A percentile compares a stretch with the other conserved stretches of the same genome.
phyloP scores from a whole-genome alignment of 2,329 filamentous ascomycete genomes.

The Claviceps africana region DNA sequence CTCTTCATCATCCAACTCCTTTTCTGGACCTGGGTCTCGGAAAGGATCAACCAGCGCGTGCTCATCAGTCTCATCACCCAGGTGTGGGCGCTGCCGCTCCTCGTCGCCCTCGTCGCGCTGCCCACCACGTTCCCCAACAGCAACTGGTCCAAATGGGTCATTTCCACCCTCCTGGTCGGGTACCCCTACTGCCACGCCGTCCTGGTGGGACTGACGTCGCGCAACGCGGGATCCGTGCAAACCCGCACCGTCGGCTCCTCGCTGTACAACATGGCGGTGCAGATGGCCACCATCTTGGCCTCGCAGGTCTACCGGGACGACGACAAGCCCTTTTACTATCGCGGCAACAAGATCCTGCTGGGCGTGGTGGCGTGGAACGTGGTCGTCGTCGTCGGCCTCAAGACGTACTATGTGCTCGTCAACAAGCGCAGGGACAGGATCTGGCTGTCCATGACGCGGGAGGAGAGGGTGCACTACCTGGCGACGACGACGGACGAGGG shows the following conservation, averaged over 20 bases:
- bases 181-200: slow-evolving; percentile 22
- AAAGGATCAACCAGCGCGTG: slow-evolving; percentile 24
- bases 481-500: slow-evolving; percentile 28
- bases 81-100: slow-evolving; percentile 40
- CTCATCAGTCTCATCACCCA: slow-evolving; percentile 29
- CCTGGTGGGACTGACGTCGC: slow-evolving; percentile 40
- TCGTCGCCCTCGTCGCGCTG: slow-evolving; percentile 29
- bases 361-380: slow-evolving; percentile 34
- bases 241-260: slow-evolving; percentile 44
- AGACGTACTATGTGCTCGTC: slow-evolving; percentile 36
- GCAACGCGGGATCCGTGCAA: slow-evolving; percentile 44
- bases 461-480: slow-evolving; percentile 20
- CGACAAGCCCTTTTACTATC: slow-evolving; percentile 17
- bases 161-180: slow-evolving; percentile 20
- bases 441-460: slow-evolving; percentile 33
- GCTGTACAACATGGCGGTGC: slow-evolving; percentile 36
- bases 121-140: slow-evolving; percentile 11
- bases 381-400: slow-evolving; percentile 31
- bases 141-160: slow-evolving; percentile 18
- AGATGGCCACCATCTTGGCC: slow-evolving; percentile 19
- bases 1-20: slow-evolving; percentile 26
- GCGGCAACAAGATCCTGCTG: slow-evolving; percentile 37
- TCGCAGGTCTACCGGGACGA: slow-evolving; percentile 26
- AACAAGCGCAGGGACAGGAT: slow-evolving; percentile 29
- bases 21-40: slow-evolving; percentile 29